Evolutionary conservation across 257 asterid species (phyloP), one percentile per base, ranked within the genome.

Genomic region (Solanum bukasovii): DNA sequence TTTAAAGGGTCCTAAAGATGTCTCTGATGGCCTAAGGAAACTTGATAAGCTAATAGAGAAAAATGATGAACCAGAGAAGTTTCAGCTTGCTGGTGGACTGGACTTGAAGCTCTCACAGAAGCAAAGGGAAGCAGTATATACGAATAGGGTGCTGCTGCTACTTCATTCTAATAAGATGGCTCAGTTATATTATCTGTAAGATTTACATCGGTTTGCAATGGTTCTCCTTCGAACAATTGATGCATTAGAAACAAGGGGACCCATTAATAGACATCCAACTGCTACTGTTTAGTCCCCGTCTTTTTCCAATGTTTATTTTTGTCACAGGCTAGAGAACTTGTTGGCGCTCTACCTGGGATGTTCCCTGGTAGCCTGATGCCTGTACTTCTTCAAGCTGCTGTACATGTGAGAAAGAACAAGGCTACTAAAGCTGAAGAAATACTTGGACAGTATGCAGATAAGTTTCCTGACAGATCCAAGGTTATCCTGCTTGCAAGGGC

Each of bases 331-430:
- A 94, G 98, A 88, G 98, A 96, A 90, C 98, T 96, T 87, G 98
- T 96, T 90, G 90, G 93, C 87, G 93, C 94, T 10, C 93, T 97
- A 85, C 40, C 40, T 37, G 40, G 40, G 40, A 37, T 37, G 9
- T 37, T 37, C 40, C 97, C 98, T 49, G 87, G 86, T 65, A 94
- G 99, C 88, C 88, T 92, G 89, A 90, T 88, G 81, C 96, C 99
- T 16, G 91, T 92, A 86, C 99, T 97, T 84, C 99, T 95, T 87
- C 98, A 95, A 92, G 98, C 99, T 83, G 99, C 99, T 16, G 96
- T 95, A 29, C 95, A 93, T 87, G 95, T 94, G 88, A 92, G 97
- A 89, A 98, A 97, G 90, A 97, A 95, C 92, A 95, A 96, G 93
- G 98, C 98, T 88, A 94, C 91, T 38, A n/a, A n/a, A n/a, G n/a